Conservation (phyloP, 805 yeast genomes). For the Diddensiella santjacobensis region DNA sequence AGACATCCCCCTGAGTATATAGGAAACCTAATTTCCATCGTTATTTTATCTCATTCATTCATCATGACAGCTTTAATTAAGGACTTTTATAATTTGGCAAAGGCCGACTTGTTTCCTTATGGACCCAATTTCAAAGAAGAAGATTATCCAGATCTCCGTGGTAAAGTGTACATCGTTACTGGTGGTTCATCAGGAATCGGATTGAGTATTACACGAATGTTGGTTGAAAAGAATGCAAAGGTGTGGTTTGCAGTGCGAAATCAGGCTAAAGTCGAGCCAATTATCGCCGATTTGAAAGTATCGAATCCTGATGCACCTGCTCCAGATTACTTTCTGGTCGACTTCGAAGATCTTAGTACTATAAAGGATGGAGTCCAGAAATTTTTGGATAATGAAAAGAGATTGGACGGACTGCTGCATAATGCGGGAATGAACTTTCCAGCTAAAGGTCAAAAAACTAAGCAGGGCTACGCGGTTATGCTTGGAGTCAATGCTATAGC, state of each 20-base stretch:
- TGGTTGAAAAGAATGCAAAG: slow-evolving; percentile 34
- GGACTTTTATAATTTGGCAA: background rate
- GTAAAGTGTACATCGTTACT: slow-evolving; percentile 34
- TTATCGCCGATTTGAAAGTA: slow-evolving; percentile 29
- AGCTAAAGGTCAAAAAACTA: slow-evolving; percentile 36
- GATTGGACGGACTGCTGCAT: slow-evolving; percentile 38
- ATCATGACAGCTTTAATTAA: background rate
- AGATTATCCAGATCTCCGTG: slow-evolving; percentile 35
- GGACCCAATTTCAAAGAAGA: slow-evolving; percentile 10
- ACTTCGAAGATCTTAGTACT: slow-evolving; percentile 39
- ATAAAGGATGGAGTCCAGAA: slow-evolving; percentile 38
- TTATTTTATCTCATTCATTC: no score
- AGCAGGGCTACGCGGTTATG: slow-evolving; percentile 46
- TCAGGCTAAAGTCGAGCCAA: slow-evolving; percentile 31
- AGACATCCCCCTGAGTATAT: no score
- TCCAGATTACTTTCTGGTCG: slow-evolving; percentile 20
- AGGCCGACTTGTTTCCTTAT: background rate
- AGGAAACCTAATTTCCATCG: no score
- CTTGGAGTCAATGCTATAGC: slow-evolving; percentile 48
- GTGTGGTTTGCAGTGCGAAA: slow-evolving; percentile 39
- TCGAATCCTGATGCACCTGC: slow-evolving; percentile 23
- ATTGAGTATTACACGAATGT: slow-evolving; percentile 32
- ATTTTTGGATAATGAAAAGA: slow-evolving; percentile 27
- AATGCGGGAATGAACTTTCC: slow-evolving; percentile 46
- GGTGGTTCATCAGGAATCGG: slow-evolving; percentile 38